phyloP scores from a whole-genome alignment of 768 basidiomycete genomes.

The Agaricus subrufescens region DNA sequence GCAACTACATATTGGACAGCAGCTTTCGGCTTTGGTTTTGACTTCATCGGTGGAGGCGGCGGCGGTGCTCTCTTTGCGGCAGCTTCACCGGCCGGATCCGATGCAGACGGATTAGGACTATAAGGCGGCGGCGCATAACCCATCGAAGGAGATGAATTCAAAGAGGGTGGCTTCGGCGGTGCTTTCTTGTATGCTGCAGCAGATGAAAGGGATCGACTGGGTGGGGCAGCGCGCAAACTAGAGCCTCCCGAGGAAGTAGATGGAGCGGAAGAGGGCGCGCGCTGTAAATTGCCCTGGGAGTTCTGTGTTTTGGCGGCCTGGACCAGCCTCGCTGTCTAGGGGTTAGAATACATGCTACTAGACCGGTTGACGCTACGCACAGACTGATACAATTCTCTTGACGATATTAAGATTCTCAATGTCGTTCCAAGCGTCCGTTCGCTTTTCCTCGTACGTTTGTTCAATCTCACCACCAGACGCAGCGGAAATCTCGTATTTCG shows the following conservation, averaged over 20 bases:
- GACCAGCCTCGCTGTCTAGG: conserved; percentile 57
- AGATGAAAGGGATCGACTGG: conserved; percentile 26
- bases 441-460: conserved; percentile 69
- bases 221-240: conserved; percentile 35
- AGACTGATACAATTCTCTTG: conserved; percentile 81
- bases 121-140: conserved; percentile 31
- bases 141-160: conserved; percentile 20
- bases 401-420: conserved; percentile 80
- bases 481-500: conserved; percentile 71
- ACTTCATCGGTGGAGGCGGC: conserved; percentile 88
- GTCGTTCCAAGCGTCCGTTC: conserved; percentile 76
- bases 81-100: conserved; percentile 1
- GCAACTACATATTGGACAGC: conserved; percentile 79
- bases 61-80: conserved; percentile 73
- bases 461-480: conserved; percentile 66
- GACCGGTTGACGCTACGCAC: conserved; percentile 39
- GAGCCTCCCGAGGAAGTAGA: conserved; percentile 29
- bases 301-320: conserved; percentile 35
- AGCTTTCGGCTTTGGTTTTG: conserved; percentile 72
- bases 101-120: conserved; percentile 16
- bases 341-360: background rate
- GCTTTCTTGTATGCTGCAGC: conserved; percentile 39
- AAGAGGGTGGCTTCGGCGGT: conserved; percentile 52
- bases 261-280: conserved; percentile 29
- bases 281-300: conserved; percentile 18